Base-by-base conservation (phyloP, 2,329 filamentous ascomycete genomes). In the Purpureocillium lavendulum region DNA sequence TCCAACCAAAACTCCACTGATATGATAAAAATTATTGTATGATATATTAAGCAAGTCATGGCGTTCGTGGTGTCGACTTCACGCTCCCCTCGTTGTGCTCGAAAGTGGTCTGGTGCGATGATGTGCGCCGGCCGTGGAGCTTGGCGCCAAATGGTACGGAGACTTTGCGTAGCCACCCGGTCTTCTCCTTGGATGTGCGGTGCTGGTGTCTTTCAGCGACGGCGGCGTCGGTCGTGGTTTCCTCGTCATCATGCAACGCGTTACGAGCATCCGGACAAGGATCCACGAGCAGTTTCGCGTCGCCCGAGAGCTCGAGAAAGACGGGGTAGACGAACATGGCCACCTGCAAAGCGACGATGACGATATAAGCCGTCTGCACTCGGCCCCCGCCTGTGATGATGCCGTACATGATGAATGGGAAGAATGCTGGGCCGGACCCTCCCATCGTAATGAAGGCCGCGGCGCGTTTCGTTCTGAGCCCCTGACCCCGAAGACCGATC, bases 401-500 rank as follows among this genome's bases (percentile, higher is more conserved):
- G 35, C 68, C 81, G 43, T 84, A 87, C 44, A 87, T 71, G 39
- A 88, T 70, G 28, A 86, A 85, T 0, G 85, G 84, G 52, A 87
- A 84, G 40, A 82, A 77, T 1, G 80, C 82, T 10, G 85, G 82
- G 2, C 85, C 84, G 1, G 75, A 80, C 1, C 80, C 83, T 36
- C 81, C 84, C 56, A 82, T 86, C 2, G 89, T 85, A 47, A 94
- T 80, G 58, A 78, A 85, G 2, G 82, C 83, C 0, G 83, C 82
- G 0, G 83, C 86, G 35, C 82, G 74, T 63, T 94, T 94, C 4
- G 84, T 88, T 47, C 86, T 74, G n/a, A 76, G 73, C 0, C 87
- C 87, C 36, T 94, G 75, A 1, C 87, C 87, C 3, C 86, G 77
- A 43, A 94, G 80, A 3, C 83, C 84, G 11, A 92, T 72, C 4